phyloP scores from a whole-genome alignment of 495 filamentous ascomycete species.

The Sporormia fimetaria region DNA sequence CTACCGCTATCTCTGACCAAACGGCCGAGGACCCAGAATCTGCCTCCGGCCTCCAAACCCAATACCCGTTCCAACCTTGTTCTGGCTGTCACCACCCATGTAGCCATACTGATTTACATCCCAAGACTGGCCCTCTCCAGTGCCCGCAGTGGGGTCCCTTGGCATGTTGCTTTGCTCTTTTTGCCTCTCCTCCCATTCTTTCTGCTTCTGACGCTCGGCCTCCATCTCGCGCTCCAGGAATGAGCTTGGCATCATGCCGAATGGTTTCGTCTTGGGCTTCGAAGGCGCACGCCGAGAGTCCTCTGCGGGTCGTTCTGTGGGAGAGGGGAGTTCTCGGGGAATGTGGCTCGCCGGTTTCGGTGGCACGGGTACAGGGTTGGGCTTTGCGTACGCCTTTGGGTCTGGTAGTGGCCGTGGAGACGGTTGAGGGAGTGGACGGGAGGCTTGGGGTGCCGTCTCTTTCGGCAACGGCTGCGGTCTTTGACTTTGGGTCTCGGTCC shows the following conservation, averaged over 20 bases:
- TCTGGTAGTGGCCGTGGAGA: conserved; percentile 41
- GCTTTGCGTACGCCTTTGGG: conserved; percentile 36
- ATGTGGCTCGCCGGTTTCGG: conserved; percentile 43
- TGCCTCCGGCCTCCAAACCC: conserved; percentile 62
- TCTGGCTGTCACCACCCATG: conserved; percentile 75
- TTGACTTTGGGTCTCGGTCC: conserved; percentile 43
- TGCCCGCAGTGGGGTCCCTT: conserved; percentile 35
- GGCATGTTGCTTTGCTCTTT: conserved; percentile 52
- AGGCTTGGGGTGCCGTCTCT: conserved; percentile 26
- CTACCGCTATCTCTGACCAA: conserved; percentile 9
- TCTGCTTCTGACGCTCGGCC: conserved; percentile 79
- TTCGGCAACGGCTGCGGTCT: conserved; percentile 32
- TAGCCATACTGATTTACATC: conserved; percentile 85
- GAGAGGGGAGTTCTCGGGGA: conserved; percentile 42
- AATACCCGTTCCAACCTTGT: conserved; percentile 56
- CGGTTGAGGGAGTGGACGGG: conserved; percentile 37
- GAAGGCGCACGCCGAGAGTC: conserved; percentile 53
- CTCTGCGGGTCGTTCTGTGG: conserved; percentile 56
- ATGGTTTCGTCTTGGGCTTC: conserved; percentile 59
- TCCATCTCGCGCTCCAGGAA: conserved; percentile 95
- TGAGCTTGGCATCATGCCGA: conserved; percentile 66
- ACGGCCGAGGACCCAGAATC: conserved; percentile 67
- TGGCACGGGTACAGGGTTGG: conserved; percentile 39
- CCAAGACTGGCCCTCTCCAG: conserved; percentile 49
- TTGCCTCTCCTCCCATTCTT: conserved; percentile 92